These are phyloP conservation scores for Mycocentrospora acerina DNA, from an alignment of 2,329 filamentous ascomycete genomes.

Conservation along the genomic window DNA sequence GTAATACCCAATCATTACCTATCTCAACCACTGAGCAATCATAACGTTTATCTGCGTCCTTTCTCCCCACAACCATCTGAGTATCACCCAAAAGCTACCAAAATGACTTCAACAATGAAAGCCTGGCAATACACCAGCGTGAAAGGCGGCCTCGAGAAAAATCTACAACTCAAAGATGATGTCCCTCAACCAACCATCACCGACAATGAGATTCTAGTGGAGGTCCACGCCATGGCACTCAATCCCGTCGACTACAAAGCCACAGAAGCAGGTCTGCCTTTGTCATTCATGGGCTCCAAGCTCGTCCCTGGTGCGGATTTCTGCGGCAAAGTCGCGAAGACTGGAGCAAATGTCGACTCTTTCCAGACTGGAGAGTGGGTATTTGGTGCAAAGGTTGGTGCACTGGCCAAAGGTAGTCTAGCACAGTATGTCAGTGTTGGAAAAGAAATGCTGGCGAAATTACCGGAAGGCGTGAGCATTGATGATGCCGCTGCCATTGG, in stretches of 20 bases:
- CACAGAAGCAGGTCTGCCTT: conserved; percentile 49
- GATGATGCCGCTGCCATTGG: conserved; percentile 42
- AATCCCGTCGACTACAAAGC: conserved; percentile 69
- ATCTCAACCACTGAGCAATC: no score
- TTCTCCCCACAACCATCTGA: no score
- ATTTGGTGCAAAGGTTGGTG: conserved; percentile 39
- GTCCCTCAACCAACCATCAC: conserved; percentile 44
- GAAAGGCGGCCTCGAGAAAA: conserved; percentile 54
- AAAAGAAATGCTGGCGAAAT: conserved; percentile 14
- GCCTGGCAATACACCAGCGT: conserved; percentile 59
- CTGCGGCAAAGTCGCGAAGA: conserved; percentile 51
- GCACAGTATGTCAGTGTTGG: conserved; percentile 41
- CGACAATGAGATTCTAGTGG: conserved; percentile 55
- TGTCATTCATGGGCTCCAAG: conserved; percentile 39
- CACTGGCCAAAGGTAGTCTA: conserved; percentile 38
- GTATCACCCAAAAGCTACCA: conserved; percentile 3
- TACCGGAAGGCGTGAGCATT: conserved; percentile 29
- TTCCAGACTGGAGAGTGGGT: conserved; percentile 43
- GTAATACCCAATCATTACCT: not conserved
- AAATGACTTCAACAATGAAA: conserved; percentile 49
- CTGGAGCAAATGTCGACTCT: conserved; percentile 23
- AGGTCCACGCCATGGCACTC: conserved; percentile 55
- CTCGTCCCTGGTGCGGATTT: conserved; percentile 53
- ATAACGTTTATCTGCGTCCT: no score
- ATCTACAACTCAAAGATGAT: conserved; percentile 51